Percentiles rank a stretch among this genome's conserved stretches.
Evolutionary conservation across 768 basidiomycete genomes (phyloP).

Genomic region (Wakefieldia striispora): DNA sequence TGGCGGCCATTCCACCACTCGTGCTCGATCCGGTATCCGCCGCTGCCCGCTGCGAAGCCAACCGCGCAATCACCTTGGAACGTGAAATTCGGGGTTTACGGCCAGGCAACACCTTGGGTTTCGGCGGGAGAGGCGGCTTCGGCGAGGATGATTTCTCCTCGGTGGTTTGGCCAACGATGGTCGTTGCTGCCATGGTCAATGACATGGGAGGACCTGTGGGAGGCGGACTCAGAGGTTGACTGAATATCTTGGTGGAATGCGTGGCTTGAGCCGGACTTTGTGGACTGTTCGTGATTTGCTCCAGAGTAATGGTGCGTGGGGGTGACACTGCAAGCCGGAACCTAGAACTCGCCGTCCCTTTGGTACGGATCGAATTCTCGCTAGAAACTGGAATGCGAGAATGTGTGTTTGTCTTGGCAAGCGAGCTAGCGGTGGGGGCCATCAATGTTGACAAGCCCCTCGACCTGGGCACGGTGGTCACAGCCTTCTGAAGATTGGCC

Average conservation of each 20-base stretch:
- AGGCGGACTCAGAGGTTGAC: conserved; percentile 44
- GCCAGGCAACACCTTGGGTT: conserved; percentile 35
- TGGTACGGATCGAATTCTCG: conserved; percentile 16
- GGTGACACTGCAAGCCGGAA: conserved; percentile 11
- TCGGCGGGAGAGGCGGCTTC: conserved; percentile 22
- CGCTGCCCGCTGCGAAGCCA: conserved; percentile 66
- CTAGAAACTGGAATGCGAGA: conserved; percentile 25
- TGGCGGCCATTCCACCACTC: conserved; percentile 13
- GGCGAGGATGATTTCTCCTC: conserved; percentile 1
- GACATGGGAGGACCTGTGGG: conserved; percentile 24
- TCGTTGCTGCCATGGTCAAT: conserved; percentile 31
- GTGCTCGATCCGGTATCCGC: conserved; percentile 16
- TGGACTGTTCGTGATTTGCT: conserved; percentile 35
- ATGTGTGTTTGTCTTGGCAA: conserved; percentile 50
- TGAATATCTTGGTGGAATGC: conserved; percentile 46
- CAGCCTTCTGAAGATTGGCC: conserved; percentile 8
- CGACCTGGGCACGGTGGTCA: conserved; percentile 14
- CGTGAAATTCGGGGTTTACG: conserved; percentile 79
- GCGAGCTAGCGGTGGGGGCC: conserved; percentile 75
- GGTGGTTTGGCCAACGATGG: conserved; percentile 16
- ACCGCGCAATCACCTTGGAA: conserved; percentile 73
- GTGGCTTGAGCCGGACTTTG: conserved; percentile 10
- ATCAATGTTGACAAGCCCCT: conserved; percentile 51
- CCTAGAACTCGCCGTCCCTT: conserved; percentile 10
- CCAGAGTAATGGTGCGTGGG: conserved; percentile 23